Evolutionary conservation across 306 rosid species (phyloP), one percentile per base, ranked within the genome.

Genomic region (Oemleria cerasiformis): DNA sequence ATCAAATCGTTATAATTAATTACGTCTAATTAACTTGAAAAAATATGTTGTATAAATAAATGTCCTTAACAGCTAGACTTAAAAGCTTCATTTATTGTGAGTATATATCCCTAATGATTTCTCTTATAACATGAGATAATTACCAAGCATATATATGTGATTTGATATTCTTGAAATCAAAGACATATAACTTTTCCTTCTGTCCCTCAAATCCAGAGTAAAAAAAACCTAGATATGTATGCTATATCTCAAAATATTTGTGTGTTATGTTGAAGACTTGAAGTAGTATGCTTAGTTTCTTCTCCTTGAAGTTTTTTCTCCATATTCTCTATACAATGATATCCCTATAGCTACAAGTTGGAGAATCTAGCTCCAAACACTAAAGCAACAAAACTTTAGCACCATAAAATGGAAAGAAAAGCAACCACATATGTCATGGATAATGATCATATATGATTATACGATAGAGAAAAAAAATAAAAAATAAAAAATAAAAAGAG

Each of bases 301-400:
- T 85, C 81, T 40, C 4, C 71, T 40, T 73, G 74, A 84, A 80
- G 92, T 61, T 77, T 86, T 25, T 78, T 73, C 71, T 80, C 78
- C 20, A 76, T 82, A 87, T 82, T 87, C 91, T 75, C 81, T 79
- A 70, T 77, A 79, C 78, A 71, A 69, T 77, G 78, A 79, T 64
- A 74, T 78, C 82, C 82, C 75, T 69, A 76, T 48, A 73, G 76
- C 85, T 82, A 75, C 89, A 85, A 85, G 82, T 75, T 82, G 88
- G 82, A 76, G 91, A 90, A 80, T 84, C 82, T 77, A 15, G 9
- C 25, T 51, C 66, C 69, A 57, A 83, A 79, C 83, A 82, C 73
- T 87, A 87, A 85, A 76, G 78, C 57, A 76, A 63, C 42, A 61
- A 53, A 69, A 68, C 78, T 75, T 76, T 67, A 71, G 51, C 83